A percentile compares a stretch with the other conserved stretches of the same genome.
phyloP scores from a whole-genome alignment of 2,329 filamentous ascomycete genomes.

The Laburnicola sp. region DNA sequence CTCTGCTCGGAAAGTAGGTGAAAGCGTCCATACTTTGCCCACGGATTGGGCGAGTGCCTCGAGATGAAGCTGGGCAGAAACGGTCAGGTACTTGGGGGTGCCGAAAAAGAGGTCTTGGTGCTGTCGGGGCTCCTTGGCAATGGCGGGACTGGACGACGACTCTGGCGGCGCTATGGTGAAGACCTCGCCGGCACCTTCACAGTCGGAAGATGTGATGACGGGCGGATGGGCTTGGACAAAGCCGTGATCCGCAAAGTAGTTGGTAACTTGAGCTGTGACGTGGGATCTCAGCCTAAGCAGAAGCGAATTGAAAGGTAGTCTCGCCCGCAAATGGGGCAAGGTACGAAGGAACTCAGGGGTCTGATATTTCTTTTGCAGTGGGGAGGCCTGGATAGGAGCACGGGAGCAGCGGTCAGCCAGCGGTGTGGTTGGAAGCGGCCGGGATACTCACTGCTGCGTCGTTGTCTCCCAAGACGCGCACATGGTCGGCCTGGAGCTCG shows the following conservation, averaged over 20 bases:
- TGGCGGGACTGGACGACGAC: constrained; percentile 23
- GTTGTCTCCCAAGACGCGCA: constrained; percentile 74
- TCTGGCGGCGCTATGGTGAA: constrained; percentile 65
- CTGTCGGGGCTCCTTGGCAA: constrained; percentile 27
- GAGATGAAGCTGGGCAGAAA: constrained; percentile 91
- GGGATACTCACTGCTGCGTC: constrained; percentile 70
- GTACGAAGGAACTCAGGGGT: constrained; percentile 85
- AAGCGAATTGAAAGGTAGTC: constrained; percentile 78
- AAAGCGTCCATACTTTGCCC: constrained; percentile 89
- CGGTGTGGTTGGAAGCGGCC: constrained; percentile 2
- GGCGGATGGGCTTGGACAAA: constrained; percentile 89
- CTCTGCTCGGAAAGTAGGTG: constrained; percentile 87
- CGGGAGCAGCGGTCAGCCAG: constrained; percentile 23
- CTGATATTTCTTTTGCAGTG: constrained; percentile 96
- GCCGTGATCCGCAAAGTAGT: constrained; percentile 71
- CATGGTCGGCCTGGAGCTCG: constrained; percentile 74
- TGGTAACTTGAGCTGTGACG: constrained; percentile 70
- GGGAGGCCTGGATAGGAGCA: constrained; percentile 67
- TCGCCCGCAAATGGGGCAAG: constrained; percentile 81
- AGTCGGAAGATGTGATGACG: constrained; percentile 94
- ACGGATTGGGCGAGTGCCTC: constrained; percentile 88
- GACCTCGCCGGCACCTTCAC: constrained; percentile 93
- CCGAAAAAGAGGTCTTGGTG: constrained; percentile 69
- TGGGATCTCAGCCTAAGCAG: constrained; percentile 83
- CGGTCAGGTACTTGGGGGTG: constrained; percentile 88